Base-by-base conservation (phyloP, 306 rosid genomes). In the Fragaria vesca region DNA sequence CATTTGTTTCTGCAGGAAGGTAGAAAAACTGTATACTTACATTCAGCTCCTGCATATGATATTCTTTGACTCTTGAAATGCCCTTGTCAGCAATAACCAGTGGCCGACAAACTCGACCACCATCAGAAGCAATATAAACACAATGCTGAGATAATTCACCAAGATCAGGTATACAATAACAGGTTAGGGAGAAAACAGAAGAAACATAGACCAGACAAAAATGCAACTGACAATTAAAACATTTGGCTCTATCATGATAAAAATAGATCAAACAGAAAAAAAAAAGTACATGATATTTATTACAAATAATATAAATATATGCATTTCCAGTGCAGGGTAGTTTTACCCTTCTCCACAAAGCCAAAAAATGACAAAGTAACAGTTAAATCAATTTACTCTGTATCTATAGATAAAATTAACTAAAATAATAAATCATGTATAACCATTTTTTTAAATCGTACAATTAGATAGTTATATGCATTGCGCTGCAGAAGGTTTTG, bases 91-190 rank as follows among this genome's bases (percentile, higher is more conserved):
- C 97, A 79, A 94, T 90, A 78, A 94, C 98, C 54, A 94, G 89
- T 28, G 98, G 98, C 76, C 98, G 97, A 72, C 97, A 94, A 76
- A 94, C 98, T 82, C 98, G 89, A 55, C 98, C 98, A 55, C 97
- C 98, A 86, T 94, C 98, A 61, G 98, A 92, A 86, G 98, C 97
- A 81, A 94, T 73, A 78, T 94, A 92, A 46, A 94, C 95, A 85
- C 98, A 89, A 34, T 71, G 78, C 95, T 91, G 91, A 63, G 24
- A 60, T 47, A 9, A 24, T 54, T 20, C 30, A 26, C 18, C 24
- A 4, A 18, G 4, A 47, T 67, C 48, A 67, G 50, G 50, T 40
- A 40, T 18, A 38, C 12, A 8, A 67, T 67, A 67, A 40, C 16
- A 67, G n/a, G 2, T 67, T 18, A 20, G 1, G 16, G 50, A 18